Conservation (phyloP, 805 yeast genomes). For the Candida schatavii region DNA sequence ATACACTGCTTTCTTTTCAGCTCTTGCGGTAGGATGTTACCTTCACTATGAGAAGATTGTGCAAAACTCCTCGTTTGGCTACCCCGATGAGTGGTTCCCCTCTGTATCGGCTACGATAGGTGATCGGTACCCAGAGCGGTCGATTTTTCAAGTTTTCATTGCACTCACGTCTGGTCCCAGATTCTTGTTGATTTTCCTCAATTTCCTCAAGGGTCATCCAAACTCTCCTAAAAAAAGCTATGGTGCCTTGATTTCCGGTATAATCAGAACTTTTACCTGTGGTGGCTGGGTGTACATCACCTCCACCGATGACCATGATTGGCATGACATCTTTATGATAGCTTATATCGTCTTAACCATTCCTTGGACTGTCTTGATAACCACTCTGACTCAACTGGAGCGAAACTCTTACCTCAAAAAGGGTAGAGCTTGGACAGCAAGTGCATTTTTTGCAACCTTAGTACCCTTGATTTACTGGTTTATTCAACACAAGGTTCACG, state of each 20-base stretch:
- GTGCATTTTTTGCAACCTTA: constrained; percentile 65
- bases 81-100: constrained; percentile 99
- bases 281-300: constrained; percentile 99
- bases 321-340: constrained; percentile 95
- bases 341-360: constrained; percentile 81
- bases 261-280: constrained; percentile 87
- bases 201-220: constrained; percentile 49
- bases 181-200: constrained; percentile 57
- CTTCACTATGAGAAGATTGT: constrained; percentile 89
- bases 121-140: constrained; percentile 93
- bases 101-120: constrained; percentile 97
- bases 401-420: constrained; percentile 40
- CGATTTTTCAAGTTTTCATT: constrained; percentile 84
- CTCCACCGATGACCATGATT: constrained; percentile 94
- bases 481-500: constrained; percentile 88
- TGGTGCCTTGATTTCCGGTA: constrained; percentile 57
- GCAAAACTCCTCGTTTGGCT: constrained; percentile 78
- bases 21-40: constrained; percentile 68
- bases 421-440: constrained; percentile 52
- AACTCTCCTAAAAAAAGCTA: constrained; percentile 14
- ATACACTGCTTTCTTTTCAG: constrained; percentile 68
- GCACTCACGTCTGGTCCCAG: constrained; percentile 95
- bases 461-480: constrained; percentile 85
- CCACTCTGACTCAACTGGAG: constrained; percentile 44
- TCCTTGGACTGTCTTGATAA: constrained; percentile 81